Conservation (phyloP, 257 asterid species). For the Parsonsia alboflavescens region DNA sequence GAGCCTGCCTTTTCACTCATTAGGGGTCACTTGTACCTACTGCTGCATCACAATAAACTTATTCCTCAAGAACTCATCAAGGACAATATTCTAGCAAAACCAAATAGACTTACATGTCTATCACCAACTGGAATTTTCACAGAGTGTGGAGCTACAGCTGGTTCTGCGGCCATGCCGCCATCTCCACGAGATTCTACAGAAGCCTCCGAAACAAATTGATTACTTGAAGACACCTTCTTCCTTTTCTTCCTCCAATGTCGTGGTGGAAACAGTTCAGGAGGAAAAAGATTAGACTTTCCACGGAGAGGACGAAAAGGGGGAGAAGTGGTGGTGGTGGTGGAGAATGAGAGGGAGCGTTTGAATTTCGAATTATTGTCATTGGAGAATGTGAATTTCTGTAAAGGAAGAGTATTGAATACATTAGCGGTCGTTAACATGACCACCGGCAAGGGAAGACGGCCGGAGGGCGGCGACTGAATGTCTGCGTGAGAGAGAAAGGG, state of each 20-base stretch:
- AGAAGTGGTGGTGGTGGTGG: not conserved
- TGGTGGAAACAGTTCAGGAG: not conserved
- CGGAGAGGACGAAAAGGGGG: not conserved
- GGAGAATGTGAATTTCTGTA: not conserved
- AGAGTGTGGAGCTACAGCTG: conserved; percentile 45
- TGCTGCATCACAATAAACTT: not conserved
- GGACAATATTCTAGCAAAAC: not conserved
- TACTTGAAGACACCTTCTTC: not conserved
- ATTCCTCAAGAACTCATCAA: not conserved
- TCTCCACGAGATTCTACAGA: not conserved
- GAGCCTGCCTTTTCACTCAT: not conserved
- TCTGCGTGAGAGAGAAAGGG: not conserved
- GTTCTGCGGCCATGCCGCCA: not conserved
- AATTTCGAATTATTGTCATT: not conserved
- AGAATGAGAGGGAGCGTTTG: not conserved
- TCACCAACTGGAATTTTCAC: conserved; percentile 74
- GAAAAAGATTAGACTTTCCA: not conserved
- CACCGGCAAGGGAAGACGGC: not conserved
- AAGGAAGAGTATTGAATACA: not conserved
- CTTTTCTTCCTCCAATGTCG: not conserved
- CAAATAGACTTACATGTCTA: conserved; percentile 49
- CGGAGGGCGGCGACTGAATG: not conserved
- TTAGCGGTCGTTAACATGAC: not conserved
- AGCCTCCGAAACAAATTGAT: not conserved
- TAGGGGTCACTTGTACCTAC: not conserved